Conservation (phyloP, 345 rosid genomes). For the Microthlaspi erraticum region DNA sequence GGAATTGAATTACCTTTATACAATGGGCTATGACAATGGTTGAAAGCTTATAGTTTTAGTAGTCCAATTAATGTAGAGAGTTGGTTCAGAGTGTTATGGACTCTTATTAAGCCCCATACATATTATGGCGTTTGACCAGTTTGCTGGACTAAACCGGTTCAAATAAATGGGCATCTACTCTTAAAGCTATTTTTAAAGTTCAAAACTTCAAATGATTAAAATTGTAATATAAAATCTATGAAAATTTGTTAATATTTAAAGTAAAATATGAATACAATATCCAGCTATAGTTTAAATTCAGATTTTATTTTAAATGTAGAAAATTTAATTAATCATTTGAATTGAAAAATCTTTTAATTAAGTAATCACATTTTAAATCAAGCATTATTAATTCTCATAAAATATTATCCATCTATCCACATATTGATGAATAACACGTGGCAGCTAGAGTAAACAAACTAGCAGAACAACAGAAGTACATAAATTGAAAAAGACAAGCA, state of each 20-base stretch:
- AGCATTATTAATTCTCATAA: neutral
- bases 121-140: neutral
- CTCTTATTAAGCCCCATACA: conserved; percentile 31
- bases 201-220: neutral
- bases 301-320: neutral
- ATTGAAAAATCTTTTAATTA: no score
- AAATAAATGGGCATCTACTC: neutral
- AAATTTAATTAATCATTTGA: no score
- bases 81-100: conserved; percentile 9
- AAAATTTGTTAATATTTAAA: neutral
- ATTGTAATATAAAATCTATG: no score
- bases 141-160: neutral
- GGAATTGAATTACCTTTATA: neutral
- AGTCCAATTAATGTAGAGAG: conserved; percentile 13
- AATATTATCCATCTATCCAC: neutral
- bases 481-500: neutral
- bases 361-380: neutral
- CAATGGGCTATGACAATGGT: neutral
- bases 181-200: neutral
- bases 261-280: neutral
- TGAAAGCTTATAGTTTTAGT: neutral
- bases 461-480: neutral
- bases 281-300: neutral
- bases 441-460: no score
- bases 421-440: neutral